phyloP scores from a whole-genome alignment of 169 alveolate species.

The Theileria parva region DNA sequence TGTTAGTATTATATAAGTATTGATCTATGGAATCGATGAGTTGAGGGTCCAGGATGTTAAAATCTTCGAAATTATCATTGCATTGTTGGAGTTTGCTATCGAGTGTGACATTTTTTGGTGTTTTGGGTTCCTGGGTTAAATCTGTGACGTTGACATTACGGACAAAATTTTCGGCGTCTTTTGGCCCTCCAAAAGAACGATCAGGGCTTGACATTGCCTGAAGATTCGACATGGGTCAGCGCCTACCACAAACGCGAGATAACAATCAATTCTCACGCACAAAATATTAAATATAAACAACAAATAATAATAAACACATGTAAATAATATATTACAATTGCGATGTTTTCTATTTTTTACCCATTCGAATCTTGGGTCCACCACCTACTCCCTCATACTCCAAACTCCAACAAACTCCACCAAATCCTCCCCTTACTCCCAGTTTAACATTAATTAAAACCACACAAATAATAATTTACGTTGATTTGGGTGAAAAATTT shows the following conservation, averaged over 20 bases:
- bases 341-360: background rate
- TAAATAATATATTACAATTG: background rate
- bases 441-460: too few species aligned
- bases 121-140: background rate
- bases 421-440: too few species aligned
- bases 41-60: background rate
- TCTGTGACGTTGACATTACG: background rate
- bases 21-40: background rate
- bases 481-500: too few species aligned
- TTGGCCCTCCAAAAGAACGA: background rate
- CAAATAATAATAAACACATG: background rate
- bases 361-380: background rate
- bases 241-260: background rate
- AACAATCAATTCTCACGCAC: background rate
- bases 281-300: background rate
- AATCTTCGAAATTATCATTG: background rate
- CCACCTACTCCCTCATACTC: background rate
- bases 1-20: too few species aligned
- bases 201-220: background rate
- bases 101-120: background rate
- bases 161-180: background rate
- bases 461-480: too few species aligned
- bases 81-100: background rate
- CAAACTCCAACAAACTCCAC: too few species aligned
- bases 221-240: background rate